Conservation (phyloP, 2,329 filamentous ascomycete species). For the Hymenoscyphus repandus region DNA sequence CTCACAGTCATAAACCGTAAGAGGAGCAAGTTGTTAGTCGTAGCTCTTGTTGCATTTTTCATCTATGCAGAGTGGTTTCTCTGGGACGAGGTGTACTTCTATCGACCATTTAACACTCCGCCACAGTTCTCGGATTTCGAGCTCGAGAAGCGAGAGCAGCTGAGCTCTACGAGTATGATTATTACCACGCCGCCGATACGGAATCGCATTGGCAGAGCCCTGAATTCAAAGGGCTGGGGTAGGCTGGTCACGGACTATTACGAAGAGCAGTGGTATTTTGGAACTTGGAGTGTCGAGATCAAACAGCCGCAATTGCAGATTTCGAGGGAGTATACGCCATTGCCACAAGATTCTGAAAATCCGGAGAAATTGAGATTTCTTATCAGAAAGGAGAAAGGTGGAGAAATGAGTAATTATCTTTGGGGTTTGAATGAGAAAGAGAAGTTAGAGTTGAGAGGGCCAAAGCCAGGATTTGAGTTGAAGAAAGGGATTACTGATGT, state of each 20-base stretch:
- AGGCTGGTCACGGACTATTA: conserved; percentile 31
- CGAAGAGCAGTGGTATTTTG: conserved; percentile 49
- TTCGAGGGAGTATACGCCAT: conserved; percentile 81
- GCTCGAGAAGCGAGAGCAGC: not conserved
- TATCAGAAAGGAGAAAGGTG: conserved; percentile 70
- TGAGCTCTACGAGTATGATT: conserved; percentile 52
- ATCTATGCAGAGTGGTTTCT: too few species aligned
- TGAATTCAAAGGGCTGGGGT: too few species aligned
- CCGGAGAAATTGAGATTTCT: conserved; percentile 60
- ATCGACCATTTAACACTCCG: not conserved
- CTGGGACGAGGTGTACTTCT: too few species aligned
- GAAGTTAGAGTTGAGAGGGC: conserved; percentile 71
- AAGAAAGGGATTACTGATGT: conserved; percentile 49
- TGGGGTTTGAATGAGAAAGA: conserved; percentile 57
- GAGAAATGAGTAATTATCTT: conserved; percentile 83
- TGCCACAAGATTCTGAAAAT: conserved; percentile 49
- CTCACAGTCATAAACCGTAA: too few species aligned
- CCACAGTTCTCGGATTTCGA: not conserved
- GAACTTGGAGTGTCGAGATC: conserved; percentile 84
- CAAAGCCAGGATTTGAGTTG: conserved; percentile 63
- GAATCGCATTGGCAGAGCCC: not conserved
- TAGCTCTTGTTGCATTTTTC: too few species aligned
- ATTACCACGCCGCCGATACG: conserved; percentile 52
- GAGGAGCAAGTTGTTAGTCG: too few species aligned
- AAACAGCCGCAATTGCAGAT: conserved; percentile 95